Conservation (phyloP, 169 alveolate genomes). For the Plasmodium chabaudi region DNA sequence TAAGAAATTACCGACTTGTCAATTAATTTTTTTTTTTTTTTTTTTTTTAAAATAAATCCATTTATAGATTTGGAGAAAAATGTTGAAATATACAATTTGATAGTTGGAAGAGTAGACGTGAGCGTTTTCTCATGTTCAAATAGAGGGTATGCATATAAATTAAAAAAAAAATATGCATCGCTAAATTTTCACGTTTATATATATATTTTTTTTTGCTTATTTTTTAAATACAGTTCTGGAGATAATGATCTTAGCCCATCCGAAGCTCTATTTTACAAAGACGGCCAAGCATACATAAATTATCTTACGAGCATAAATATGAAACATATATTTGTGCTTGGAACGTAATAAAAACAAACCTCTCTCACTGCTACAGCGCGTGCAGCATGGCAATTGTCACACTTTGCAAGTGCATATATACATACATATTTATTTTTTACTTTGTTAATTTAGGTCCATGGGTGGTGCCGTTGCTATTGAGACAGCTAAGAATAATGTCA, state of each 20-base stretch:
- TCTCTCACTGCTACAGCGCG: background rate
- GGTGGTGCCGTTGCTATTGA: conserved; percentile 72
- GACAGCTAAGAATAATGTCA: conserved; percentile 14
- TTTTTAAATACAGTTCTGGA: conserved; percentile 13
- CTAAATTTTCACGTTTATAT: too few species aligned
- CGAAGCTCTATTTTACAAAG: conserved; percentile 31
- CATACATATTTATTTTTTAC: too few species aligned
- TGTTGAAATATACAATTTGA: background rate
- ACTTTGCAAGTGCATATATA: background rate
- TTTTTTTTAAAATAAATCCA: background rate
- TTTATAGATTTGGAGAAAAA: conserved; percentile 23
- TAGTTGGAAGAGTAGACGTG: conserved; percentile 19
- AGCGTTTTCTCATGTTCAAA: conserved; percentile 55
- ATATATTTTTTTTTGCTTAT: background rate
- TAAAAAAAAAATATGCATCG: background rate
- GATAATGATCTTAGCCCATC: conserved; percentile 25
- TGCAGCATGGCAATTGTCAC: background rate
- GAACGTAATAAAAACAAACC: conserved; percentile 26
- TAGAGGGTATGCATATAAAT: conserved; percentile 32
- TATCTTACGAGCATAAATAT: conserved; percentile 12
- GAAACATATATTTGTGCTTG: conserved; percentile 30
- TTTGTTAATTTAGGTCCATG: conserved; percentile 34
- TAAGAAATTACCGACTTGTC: background rate
- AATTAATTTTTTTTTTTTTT: background rate
- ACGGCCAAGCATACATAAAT: conserved; percentile 29